These are phyloP conservation scores for Cordyceps javanica DNA, from an alignment of 2,329 filamentous ascomycete species.

Conservation along the genomic window DNA sequence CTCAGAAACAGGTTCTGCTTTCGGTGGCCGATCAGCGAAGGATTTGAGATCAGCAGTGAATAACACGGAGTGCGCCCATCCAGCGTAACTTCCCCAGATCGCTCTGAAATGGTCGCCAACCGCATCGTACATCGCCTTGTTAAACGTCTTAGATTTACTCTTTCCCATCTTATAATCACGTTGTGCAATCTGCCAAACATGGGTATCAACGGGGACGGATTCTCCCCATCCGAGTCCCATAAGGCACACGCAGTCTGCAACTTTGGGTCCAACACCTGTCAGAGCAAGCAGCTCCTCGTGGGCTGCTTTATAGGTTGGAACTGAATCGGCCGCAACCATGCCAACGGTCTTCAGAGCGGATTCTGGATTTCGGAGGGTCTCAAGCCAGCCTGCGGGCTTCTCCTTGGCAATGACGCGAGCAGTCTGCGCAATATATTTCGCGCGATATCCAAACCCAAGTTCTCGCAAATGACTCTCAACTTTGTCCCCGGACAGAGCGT, in stretches of 20 bases:
- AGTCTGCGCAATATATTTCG: constrained; percentile 85
- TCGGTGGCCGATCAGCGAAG: constrained; percentile 59
- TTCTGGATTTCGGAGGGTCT: constrained; percentile 72
- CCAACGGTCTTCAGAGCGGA: constrained; percentile 39
- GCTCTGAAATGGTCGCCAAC: constrained; percentile 83
- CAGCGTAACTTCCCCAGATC: constrained; percentile 88
- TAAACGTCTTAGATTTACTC: constrained; percentile 76
- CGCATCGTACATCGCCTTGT: constrained; percentile 80
- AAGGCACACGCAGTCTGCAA: constrained; percentile 91
- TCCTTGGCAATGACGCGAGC: constrained; percentile 66
- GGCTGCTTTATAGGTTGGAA: constrained; percentile 66
- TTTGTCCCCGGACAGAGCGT: constrained; percentile 62
- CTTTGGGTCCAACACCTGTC: constrained; percentile 90
- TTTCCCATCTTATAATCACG: constrained; percentile 92
- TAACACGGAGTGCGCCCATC: constrained; percentile 95
- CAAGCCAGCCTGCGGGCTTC: constrained; percentile 68
- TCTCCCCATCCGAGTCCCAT: constrained; percentile 97
- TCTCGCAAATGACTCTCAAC: constrained; percentile 76
- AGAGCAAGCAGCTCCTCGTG: constrained; percentile 74
- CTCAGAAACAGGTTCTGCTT: constrained; percentile 11
- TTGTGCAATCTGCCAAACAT: constrained; percentile 97
- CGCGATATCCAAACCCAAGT: constrained; percentile 89
- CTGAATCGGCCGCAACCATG: constrained; percentile 38
- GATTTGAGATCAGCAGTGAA: constrained; percentile 88
- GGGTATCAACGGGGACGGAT: constrained; percentile 91